phyloP scores from a whole-genome alignment of 2,329 filamentous ascomycete species.

The Trichophyton simii region DNA sequence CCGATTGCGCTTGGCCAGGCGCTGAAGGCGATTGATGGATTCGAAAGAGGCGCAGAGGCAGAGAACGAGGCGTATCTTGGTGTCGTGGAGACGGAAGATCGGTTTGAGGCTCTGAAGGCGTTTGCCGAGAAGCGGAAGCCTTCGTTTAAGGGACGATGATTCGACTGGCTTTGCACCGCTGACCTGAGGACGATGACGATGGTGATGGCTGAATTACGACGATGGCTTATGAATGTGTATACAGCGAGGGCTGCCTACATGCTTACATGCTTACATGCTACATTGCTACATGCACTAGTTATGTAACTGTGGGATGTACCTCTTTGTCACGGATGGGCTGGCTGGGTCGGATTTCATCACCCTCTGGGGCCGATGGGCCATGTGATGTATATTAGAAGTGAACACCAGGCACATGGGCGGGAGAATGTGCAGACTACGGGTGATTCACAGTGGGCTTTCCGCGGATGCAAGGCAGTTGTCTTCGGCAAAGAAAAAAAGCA shows the following conservation, averaged over 20 bases:
- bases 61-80: slow-evolving; percentile 79
- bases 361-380: neutral
- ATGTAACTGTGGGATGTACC: neutral
- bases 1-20: slow-evolving; percentile 72
- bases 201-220: neutral
- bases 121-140: slow-evolving; percentile 68
- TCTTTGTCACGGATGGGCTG: neutral
- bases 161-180: no score
- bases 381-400: neutral
- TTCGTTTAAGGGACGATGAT: slow-evolving; percentile 45
- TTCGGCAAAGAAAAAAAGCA: neutral
- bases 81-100: slow-evolving; percentile 72
- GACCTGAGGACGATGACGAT: slow-evolving; percentile 18
- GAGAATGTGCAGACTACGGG: neutral
- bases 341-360: neutral
- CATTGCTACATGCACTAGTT: no score
- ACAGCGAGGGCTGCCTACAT: neutral
- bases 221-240: neutral
- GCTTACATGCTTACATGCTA: neutral
- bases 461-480: neutral
- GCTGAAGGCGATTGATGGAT: slow-evolving; percentile 63
- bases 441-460: neutral
- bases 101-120: slow-evolving; percentile 73
- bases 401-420: neutral
- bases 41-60: slow-evolving; percentile 52